Conservation (phyloP, 2,329 filamentous ascomycete genomes). For the Cladophialophora psammophila region DNA sequence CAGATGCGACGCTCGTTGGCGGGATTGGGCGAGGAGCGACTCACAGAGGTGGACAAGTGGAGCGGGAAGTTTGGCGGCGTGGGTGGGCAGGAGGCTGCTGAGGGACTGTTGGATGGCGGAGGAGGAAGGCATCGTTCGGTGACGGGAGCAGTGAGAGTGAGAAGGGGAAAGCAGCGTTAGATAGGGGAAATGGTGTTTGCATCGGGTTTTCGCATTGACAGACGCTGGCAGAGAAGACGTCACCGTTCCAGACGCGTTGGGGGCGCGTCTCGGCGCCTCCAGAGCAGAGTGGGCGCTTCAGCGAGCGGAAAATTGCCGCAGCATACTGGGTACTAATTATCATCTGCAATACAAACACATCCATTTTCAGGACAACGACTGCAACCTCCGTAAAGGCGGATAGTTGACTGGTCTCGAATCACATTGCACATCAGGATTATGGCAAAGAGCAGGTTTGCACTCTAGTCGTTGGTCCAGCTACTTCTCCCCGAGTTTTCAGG, state of each 20-base stretch:
- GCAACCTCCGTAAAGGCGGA: too few relatives aligned
- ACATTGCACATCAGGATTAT: too few relatives aligned
- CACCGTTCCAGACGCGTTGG: neutral
- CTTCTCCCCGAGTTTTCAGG: neutral
- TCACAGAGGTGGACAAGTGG: constrained; percentile 74
- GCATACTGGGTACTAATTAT: too few relatives aligned
- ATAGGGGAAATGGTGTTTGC: neutral
- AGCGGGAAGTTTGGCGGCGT: constrained; percentile 59
- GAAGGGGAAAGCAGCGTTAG: neutral
- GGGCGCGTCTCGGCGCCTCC: neutral
- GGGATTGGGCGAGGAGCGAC: constrained; percentile 80
- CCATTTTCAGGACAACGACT: too few relatives aligned
- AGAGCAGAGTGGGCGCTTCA: too few relatives aligned
- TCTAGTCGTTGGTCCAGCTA: neutral
- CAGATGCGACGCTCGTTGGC: constrained; percentile 75
- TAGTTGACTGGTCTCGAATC: too few relatives aligned
- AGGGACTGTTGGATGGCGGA: constrained; percentile 76
- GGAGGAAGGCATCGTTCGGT: constrained; percentile 27
- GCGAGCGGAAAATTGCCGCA: neutral
- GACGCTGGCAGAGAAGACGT: neutral
- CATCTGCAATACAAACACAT: too few relatives aligned
- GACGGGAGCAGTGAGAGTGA: neutral
- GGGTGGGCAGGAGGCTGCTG: constrained; percentile 69
- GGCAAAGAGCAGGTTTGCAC: too few relatives aligned
- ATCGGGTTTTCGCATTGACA: neutral